Base-by-base conservation (phyloP, 176 grass and related monocot genomes). In the Aegilops bicornis region DNA sequence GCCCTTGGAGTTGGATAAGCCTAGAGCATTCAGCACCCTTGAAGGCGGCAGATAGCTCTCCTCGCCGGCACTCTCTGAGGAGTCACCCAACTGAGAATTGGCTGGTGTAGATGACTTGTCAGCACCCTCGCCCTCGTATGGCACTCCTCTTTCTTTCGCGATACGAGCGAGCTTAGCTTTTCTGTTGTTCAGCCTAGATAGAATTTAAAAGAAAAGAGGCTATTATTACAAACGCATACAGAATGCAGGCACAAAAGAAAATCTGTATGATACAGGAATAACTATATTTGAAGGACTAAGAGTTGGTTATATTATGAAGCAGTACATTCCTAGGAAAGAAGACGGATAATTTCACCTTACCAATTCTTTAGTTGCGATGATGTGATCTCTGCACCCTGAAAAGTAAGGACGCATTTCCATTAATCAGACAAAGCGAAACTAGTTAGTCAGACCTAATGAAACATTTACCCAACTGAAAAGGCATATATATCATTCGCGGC, bases 291-390 rank as follows among this genome's bases (percentile, higher is more conserved):
- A 84, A 22, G 23, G 63, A 19, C 29, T 35, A 52, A 36, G 76
- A 13, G 27, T 4, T 47, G 30, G 29, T 50, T 25, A 50, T 14
- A n/a, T 23, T 48, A 22, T 83, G 72, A 40, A 17, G 10, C 64
- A 14, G 7, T 76, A 86, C 71, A 69, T 25, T 7, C 16, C 17
- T 83, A 78, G 19, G 20, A 39, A 85, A 29, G 60, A 66, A 64
- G 35, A 54, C 54, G 33, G 24, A 90, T 79, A 82, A 54, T 54
- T 48, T 64, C 64, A 59, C 64, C 61, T 91, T 95, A 98, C 92
- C 96, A 98, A 86, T 96, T 98, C 85, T 98, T 98, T 92, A 98
- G 88, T 84, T 98, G 96, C 1, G 96, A 94, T 64, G 93, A 61
- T 86, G 96, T 96, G 76, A 98, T 98, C 89, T 98, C 96, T 8